Percentiles rank a stretch among this genome's conserved stretches.
These are phyloP conservation scores for Aspergillus ellipticus DNA, from an alignment of 495 filamentous ascomycete genomes.

Conservation along the genomic window DNA sequence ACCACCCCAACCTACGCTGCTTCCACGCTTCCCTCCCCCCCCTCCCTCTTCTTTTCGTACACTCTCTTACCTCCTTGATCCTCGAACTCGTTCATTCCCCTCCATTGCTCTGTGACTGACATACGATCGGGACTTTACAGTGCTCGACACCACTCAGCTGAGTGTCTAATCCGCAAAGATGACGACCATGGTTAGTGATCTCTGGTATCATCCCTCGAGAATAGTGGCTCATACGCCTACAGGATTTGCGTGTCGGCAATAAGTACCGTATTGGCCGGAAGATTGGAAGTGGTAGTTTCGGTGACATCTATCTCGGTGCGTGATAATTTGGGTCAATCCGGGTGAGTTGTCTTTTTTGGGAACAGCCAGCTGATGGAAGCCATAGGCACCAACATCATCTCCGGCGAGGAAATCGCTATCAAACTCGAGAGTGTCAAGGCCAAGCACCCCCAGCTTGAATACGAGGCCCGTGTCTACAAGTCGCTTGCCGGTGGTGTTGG, in stretches of 20 bases:
- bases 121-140: not conserved
- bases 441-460: constrained; percentile 99
- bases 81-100: constrained; percentile 13
- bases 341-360: not conserved
- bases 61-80: constrained; percentile 14
- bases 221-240: constrained; percentile 16
- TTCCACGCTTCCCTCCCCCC: constrained; percentile 12
- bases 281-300: constrained; percentile 97
- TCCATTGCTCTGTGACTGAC: constrained; percentile 8
- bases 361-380: constrained; percentile 1
- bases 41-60: constrained; percentile 12
- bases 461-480: constrained; percentile 99
- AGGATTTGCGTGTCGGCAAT: constrained; percentile 99
- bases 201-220: not conserved
- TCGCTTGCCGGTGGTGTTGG: constrained; percentile 97
- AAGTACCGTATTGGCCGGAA: constrained; percentile 99
- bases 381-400: constrained; percentile 97
- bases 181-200: constrained; percentile 45
- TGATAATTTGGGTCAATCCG: not conserved
- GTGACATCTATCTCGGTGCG: constrained; percentile 96
- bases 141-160: constrained; percentile 37
- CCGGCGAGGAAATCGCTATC: constrained; percentile 98
- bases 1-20: not conserved
- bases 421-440: constrained; percentile 99
- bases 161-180: constrained; percentile 36